Conservation (phyloP, 148 eudicot genomes). For the Spergularia bocconei region DNA sequence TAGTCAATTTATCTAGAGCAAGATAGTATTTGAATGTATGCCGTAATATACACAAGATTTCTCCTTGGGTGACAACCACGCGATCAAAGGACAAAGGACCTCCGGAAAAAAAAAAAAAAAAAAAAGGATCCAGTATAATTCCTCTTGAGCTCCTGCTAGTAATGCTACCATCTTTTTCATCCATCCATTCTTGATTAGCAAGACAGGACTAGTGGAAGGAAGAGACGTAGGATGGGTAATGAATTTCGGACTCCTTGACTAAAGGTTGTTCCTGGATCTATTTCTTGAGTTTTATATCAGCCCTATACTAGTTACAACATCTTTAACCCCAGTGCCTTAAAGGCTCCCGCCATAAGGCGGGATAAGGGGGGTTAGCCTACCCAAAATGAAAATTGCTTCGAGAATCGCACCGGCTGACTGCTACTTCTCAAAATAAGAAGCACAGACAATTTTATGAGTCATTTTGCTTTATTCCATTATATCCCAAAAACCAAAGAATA, state of each 20-base stretch:
- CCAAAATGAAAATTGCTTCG: no score
- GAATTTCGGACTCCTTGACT: background rate
- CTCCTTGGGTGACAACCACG: background rate
- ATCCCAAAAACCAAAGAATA: no score
- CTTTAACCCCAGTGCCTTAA: no score
- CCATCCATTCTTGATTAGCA: background rate
- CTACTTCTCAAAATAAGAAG: no score
- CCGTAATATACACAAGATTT: background rate
- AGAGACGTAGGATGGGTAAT: background rate
- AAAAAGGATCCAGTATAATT: background rate
- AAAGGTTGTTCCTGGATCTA: background rate
- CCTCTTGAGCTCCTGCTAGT: background rate
- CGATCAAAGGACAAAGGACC: background rate
- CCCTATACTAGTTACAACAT: no score
- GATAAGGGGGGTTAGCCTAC: no score
- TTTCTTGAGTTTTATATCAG: background rate
- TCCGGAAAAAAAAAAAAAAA: no score
- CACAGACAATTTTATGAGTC: no score
- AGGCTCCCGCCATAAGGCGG: no score
- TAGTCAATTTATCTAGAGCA: no score
- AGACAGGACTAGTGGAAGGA: background rate
- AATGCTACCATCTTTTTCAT: background rate
- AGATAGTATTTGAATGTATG: background rate
- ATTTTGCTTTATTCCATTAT: no score
- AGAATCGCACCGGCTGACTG: no score